Conservation (phyloP, 495 filamentous ascomycete genomes). For the Amniculicola lignicola region DNA sequence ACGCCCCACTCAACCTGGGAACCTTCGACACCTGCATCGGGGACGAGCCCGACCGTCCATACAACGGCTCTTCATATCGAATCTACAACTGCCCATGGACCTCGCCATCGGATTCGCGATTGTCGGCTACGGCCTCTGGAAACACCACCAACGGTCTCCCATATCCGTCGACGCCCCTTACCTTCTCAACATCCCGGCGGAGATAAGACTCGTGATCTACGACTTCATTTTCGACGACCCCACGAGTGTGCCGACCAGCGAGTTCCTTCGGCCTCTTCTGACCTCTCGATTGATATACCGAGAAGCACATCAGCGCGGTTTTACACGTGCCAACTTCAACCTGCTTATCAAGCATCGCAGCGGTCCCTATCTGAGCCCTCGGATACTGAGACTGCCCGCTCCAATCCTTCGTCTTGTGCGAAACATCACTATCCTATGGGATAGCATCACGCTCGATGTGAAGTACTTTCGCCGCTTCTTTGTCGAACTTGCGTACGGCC, state of each 20-base stretch:
- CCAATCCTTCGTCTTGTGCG: conserved; percentile 6
- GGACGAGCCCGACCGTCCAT: too few species aligned
- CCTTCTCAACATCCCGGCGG: conserved; percentile 16
- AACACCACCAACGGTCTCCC: neutral
- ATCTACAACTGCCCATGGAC: conserved; percentile 11
- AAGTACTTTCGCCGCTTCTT: neutral
- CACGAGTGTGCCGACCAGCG: neutral
- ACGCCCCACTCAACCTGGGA: too few species aligned
- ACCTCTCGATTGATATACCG: conserved; percentile 13
- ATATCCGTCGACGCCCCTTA: conserved; percentile 14
- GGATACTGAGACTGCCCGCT: conserved; percentile 3
- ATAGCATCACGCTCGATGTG: neutral
- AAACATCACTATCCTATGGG: conserved; percentile 5
- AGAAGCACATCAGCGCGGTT: conserved; percentile 7
- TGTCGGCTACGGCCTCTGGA: conserved; percentile 10
- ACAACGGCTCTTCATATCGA: too few species aligned
- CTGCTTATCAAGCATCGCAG: neutral
- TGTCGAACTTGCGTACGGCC: neutral
- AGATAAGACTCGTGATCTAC: conserved; percentile 18
- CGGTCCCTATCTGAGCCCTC: neutral
- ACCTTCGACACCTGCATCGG: too few species aligned
- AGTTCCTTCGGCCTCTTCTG: conserved; percentile 9
- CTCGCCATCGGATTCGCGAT: conserved; percentile 5
- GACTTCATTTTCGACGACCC: conserved; percentile 16
- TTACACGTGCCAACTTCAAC: conserved; percentile 11